phyloP scores from a whole-genome alignment of 352 stramenopile species.

The Aphanomyces cochlioides region DNA sequence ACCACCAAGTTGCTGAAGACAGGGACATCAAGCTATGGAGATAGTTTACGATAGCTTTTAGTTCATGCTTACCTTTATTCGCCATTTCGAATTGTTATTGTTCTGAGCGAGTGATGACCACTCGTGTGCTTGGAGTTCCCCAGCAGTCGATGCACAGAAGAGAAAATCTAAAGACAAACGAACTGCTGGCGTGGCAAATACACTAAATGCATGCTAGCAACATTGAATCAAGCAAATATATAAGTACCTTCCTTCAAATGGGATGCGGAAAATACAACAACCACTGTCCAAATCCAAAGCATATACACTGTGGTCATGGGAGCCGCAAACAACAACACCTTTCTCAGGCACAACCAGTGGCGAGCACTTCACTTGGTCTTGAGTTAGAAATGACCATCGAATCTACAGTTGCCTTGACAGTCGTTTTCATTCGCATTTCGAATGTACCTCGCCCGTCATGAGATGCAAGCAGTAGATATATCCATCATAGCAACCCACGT shows the following conservation, averaged over 20 bases:
- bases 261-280: not conserved
- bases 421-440: not conserved
- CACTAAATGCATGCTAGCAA: not conserved
- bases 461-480: constrained; percentile 8
- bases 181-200: constrained; percentile 12
- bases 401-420: not conserved
- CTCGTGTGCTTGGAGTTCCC: constrained; percentile 6
- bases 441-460: constrained; percentile 2
- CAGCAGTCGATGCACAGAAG: constrained; percentile 8
- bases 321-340: constrained; percentile 5
- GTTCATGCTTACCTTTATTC: not conserved
- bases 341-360: constrained; percentile 2
- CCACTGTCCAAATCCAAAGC: not conserved
- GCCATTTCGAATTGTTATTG: not conserved
- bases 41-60: not conserved
- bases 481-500: constrained; percentile 24
- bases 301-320: constrained; percentile 21
- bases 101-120: constrained; percentile 2
- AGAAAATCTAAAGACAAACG: not conserved
- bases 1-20: constrained; percentile 18
- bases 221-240: not conserved
- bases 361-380: constrained; percentile 26
- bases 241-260: constrained; percentile 8
- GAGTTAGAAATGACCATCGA: not conserved
- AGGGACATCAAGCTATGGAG: not conserved